Evolutionary conservation across 805 yeast species (phyloP).

Genomic region (Ogataea populi-albae): DNA sequence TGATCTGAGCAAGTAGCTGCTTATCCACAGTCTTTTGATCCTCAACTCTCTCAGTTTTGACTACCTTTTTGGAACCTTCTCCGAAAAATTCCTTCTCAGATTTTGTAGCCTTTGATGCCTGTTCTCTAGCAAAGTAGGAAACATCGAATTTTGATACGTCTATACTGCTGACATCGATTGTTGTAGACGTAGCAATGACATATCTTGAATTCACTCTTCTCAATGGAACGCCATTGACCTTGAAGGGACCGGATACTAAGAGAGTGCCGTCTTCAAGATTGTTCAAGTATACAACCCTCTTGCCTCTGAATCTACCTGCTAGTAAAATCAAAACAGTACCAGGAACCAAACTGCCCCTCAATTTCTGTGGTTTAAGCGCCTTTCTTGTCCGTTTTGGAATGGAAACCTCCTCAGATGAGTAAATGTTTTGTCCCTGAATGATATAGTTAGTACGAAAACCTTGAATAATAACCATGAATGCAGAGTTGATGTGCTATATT

Average conservation of each 20-base stretch:
- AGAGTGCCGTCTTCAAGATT: conserved; percentile 96
- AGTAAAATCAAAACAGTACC: conserved; percentile 96
- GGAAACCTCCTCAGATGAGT: conserved; percentile 87
- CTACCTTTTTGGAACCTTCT: conserved; percentile 77
- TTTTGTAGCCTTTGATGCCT: conserved; percentile 75
- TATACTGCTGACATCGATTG: conserved; percentile 73
- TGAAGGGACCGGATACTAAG: conserved; percentile 98
- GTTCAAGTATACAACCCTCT: conserved; percentile 98
- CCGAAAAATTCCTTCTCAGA: conserved; percentile 91
- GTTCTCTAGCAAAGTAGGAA: conserved; percentile 96
- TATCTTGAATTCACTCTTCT: conserved; percentile 99
- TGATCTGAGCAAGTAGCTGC: conserved; percentile 88
- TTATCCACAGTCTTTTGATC: conserved; percentile 97
- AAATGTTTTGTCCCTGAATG: conserved; percentile 75
- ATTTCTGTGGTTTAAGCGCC: conserved; percentile 87
- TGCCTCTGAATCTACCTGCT: conserved; percentile 99
- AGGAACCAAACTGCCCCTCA: conserved; percentile 94
- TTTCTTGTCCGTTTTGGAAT: conserved; percentile 87
- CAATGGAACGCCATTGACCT: conserved; percentile 98
- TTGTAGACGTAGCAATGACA: conserved; percentile 98
- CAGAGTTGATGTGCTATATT: no score
- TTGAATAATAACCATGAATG: no score
- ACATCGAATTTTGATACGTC: conserved; percentile 89
- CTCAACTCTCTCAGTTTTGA: conserved; percentile 90
- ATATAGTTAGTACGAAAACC: conserved; percentile 20